phyloP scores from a whole-genome alignment of 306 rosid species.

The Abrus pulchellus region DNA sequence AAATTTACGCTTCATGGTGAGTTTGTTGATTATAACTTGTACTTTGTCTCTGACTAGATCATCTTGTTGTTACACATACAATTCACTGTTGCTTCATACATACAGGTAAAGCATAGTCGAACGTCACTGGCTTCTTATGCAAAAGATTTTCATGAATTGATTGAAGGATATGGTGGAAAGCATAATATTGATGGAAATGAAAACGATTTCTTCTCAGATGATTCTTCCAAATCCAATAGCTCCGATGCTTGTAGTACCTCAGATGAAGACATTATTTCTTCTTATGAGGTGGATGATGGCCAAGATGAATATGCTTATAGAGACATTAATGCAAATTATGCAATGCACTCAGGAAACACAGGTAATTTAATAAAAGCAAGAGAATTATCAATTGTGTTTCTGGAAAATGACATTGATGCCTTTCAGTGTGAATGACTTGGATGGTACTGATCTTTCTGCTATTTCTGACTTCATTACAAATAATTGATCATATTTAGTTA shows the following conservation, averaged over 20 bases:
- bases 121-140: slow-evolving; percentile 74
- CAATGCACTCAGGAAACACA: slow-evolving; percentile 49
- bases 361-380: slow-evolving; percentile 57
- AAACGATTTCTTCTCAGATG: slow-evolving; percentile 50
- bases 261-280: slow-evolving; percentile 57
- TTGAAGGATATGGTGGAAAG: slow-evolving; percentile 63
- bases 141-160: slow-evolving; percentile 74
- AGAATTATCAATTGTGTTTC: slow-evolving; percentile 77
- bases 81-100: slow-evolving; percentile 39
- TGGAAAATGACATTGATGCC: slow-evolving; percentile 81
- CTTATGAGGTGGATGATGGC: slow-evolving; percentile 53
- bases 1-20: slow-evolving; percentile 80
- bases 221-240: slow-evolving; percentile 52
- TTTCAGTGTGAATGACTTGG: slow-evolving; percentile 82
- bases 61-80: slow-evolving; percentile 5
- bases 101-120: slow-evolving; percentile 83
- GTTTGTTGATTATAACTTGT: slow-evolving; percentile 45
- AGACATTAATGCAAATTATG: slow-evolving; percentile 47
- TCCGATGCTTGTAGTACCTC: slow-evolving; percentile 48
- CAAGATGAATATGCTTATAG: slow-evolving; percentile 56
- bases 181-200: slow-evolving; percentile 55
- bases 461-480: background rate
- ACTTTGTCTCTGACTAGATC: background rate
- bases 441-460: slow-evolving; percentile 63
- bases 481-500: slow-evolving; percentile 28